Conservation (phyloP, 495 filamentous ascomycete genomes). For the Terfezia claveryi region DNA sequence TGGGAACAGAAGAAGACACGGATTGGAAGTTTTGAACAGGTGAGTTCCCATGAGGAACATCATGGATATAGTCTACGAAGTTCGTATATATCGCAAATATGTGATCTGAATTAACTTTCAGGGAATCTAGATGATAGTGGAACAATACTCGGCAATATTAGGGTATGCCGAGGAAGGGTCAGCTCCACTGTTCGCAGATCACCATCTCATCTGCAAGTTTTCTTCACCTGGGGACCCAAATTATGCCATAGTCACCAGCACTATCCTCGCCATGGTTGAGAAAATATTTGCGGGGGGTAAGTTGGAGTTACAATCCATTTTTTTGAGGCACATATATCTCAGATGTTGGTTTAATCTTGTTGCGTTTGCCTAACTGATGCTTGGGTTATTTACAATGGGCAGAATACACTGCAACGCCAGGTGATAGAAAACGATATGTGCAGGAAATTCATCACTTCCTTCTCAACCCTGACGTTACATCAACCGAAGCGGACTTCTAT, state of each 20-base stretch:
- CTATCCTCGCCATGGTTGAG: conserved; percentile 6
- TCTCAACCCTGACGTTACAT: conserved; percentile 11
- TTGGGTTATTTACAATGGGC: neutral
- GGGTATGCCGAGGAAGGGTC: conserved; percentile 23
- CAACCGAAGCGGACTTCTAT: conserved; percentile 19
- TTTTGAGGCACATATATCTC: no score
- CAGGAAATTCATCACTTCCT: conserved; percentile 13
- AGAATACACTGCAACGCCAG: conserved; percentile 1
- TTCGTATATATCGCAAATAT: neutral
- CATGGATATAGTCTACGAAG: neutral
- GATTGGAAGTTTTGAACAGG: conserved; percentile 8
- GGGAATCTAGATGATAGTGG: conserved; percentile 17
- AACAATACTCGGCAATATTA: conserved; percentile 23
- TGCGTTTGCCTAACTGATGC: neutral
- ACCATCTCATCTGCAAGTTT: conserved; percentile 28
- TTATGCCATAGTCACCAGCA: conserved; percentile 21
- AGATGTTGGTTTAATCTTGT: no score
- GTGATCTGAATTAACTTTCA: conserved; percentile 9
- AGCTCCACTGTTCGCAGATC: conserved; percentile 23
- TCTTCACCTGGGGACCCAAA: conserved; percentile 20
- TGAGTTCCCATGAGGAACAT: neutral
- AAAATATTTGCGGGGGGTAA: neutral
- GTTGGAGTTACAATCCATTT: no score
- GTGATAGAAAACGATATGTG: neutral
- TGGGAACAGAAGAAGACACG: conserved; percentile 26